A percentile compares a stretch with the other conserved stretches of the same genome.
phyloP scores from a whole-genome alignment of 2,329 filamentous ascomycete genomes.

The Aspergillus hiratsukae region DNA sequence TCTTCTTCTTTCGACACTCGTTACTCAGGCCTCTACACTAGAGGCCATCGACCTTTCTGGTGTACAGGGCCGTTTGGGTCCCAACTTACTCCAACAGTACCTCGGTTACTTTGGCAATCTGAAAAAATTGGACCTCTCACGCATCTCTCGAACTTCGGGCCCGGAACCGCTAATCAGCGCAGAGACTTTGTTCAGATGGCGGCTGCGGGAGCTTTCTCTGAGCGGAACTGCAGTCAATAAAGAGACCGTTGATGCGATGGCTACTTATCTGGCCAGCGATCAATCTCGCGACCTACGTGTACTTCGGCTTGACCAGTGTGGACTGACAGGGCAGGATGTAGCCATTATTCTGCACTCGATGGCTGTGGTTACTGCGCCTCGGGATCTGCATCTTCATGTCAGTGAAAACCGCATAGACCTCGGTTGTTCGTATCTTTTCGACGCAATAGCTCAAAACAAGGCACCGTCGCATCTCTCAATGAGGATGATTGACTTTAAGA shows the following conservation, averaged over 20 bases:
- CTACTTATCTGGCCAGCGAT: slow-evolving; percentile 58
- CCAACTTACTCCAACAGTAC: slow-evolving; percentile 60
- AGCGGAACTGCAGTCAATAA: slow-evolving; percentile 61
- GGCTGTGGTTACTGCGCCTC: slow-evolving; percentile 47
- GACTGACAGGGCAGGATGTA: slow-evolving; percentile 60
- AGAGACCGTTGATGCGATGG: slow-evolving; percentile 61
- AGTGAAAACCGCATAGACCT: slow-evolving; percentile 54
- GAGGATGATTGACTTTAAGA: slow-evolving; percentile 64
- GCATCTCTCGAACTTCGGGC: slow-evolving; percentile 60
- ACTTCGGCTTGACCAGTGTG: slow-evolving; percentile 63
- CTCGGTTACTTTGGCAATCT: slow-evolving; percentile 64
- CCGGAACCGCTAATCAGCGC: slow-evolving; percentile 60
- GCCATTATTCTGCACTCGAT: slow-evolving; percentile 63
- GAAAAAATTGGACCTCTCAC: slow-evolving; percentile 62
- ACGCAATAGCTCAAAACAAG: slow-evolving; percentile 46
- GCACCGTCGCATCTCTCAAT: slow-evolving; percentile 63
- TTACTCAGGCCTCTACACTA: slow-evolving; percentile 61
- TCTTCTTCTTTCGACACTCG: slow-evolving; percentile 59
- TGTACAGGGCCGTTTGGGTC: slow-evolving; percentile 61
- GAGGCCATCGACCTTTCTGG: slow-evolving; percentile 65
- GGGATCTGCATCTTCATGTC: slow-evolving; percentile 62
- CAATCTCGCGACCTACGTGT: slow-evolving; percentile 58
- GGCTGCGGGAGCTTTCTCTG: slow-evolving; percentile 60
- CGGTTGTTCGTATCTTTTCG: slow-evolving; percentile 41
- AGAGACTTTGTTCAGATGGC: slow-evolving; percentile 64